Conservation (phyloP, 1,284 basidiomycete species). For the Sutorius eximius region DNA sequence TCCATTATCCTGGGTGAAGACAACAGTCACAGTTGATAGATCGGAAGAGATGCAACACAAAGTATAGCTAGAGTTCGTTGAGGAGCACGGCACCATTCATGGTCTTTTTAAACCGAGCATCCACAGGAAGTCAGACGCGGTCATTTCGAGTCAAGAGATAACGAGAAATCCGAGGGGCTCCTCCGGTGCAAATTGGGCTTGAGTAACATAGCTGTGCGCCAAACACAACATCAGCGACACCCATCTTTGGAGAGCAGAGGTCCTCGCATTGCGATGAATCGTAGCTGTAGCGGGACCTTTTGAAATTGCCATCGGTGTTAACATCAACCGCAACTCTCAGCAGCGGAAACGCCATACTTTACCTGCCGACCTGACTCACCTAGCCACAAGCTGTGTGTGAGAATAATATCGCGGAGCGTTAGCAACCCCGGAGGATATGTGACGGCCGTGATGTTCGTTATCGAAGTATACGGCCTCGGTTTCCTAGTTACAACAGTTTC, state of each 20-base stretch:
- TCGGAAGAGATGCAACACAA: not conserved
- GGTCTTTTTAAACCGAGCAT: slow-evolving; percentile 28
- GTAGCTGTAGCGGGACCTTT: slow-evolving; percentile 22
- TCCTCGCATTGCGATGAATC: slow-evolving; percentile 6
- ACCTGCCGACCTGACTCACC: slow-evolving; percentile 31
- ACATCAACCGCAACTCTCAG: slow-evolving; percentile 20
- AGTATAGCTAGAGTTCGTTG: slow-evolving; percentile 11
- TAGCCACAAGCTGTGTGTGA: slow-evolving; percentile 35
- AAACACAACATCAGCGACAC: slow-evolving; percentile 3
- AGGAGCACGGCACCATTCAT: not conserved
- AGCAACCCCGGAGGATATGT: slow-evolving; percentile 16
- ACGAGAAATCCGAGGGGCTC: slow-evolving; percentile 17
- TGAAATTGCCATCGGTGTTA: slow-evolving; percentile 24
- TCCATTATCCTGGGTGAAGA: slow-evolving; percentile 18
- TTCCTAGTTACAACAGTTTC: not conserved
- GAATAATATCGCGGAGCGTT: slow-evolving; percentile 16
- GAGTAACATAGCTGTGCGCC: slow-evolving; percentile 25
- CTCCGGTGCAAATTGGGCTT: slow-evolving; percentile 10
- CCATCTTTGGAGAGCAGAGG: slow-evolving; percentile 23
- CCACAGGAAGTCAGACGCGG: slow-evolving; percentile 27
- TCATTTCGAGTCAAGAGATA: slow-evolving; percentile 31
- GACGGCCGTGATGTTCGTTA: slow-evolving; percentile 1
- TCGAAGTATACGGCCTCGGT: not conserved
- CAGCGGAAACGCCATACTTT: slow-evolving; percentile 30
- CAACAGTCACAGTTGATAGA: not conserved